These are phyloP conservation scores for Solanum corneliomulleri DNA, from an alignment of 257 asterid species.

Conservation along the genomic window DNA sequence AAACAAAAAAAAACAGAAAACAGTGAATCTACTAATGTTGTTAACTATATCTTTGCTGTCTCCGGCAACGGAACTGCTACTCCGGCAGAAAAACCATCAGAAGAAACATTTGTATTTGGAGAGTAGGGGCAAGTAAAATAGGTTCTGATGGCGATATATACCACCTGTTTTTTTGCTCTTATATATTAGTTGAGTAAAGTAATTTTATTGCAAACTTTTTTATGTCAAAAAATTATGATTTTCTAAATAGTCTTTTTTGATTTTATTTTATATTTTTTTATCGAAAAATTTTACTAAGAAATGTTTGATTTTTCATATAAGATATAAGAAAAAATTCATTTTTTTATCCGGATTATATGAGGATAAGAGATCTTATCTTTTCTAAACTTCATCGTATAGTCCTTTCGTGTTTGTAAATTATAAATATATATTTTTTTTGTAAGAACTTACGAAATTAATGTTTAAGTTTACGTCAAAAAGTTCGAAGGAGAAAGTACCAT, in stretches of 20 bases:
- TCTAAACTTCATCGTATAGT: too few relatives aligned
- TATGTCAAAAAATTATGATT: neutral
- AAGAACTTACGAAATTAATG: neutral
- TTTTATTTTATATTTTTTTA: too few relatives aligned
- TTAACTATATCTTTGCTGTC: neutral
- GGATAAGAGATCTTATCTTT: too few relatives aligned
- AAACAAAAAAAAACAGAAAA: neutral
- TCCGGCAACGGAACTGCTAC: neutral
- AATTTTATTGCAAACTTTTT: neutral
- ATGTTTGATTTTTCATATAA: too few relatives aligned
- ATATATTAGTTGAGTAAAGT: neutral
- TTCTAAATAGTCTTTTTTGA: neutral
- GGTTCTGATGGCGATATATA: neutral
- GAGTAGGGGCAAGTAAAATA: neutral
- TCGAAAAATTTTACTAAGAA: too few relatives aligned
- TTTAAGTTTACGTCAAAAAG: neutral
- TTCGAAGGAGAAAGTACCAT: neutral
- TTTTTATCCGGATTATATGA: fast-evolving
- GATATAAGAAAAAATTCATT: too few relatives aligned
- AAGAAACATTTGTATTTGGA: neutral
- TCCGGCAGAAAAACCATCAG: neutral
- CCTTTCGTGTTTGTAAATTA: too few relatives aligned
- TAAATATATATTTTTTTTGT: neutral
- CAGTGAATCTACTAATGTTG: neutral
- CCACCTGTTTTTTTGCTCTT: too few relatives aligned